A percentile compares a stretch with the other conserved stretches of the same genome.
Evolutionary conservation across 106 monocot species (phyloP).

Genomic region (Amphibolis antarctica): DNA sequence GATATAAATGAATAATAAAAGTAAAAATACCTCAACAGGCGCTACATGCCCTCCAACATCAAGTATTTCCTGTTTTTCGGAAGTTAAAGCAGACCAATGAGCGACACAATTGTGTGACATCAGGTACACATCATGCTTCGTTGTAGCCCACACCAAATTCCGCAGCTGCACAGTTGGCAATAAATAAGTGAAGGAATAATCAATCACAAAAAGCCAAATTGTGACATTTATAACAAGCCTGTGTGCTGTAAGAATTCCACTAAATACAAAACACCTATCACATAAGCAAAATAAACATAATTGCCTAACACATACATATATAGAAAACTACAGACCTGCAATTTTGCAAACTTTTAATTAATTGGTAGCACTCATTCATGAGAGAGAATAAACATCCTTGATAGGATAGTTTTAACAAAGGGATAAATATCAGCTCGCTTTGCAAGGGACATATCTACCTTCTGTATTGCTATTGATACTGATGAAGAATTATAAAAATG

Average conservation of each 20-base stretch:
- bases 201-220: background rate
- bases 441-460: too few relatives aligned
- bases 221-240: background rate
- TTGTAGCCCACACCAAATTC: conserved; percentile 33
- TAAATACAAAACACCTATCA: background rate
- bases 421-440: too few relatives aligned
- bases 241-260: background rate
- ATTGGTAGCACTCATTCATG: too few relatives aligned
- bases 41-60: conserved; percentile 41
- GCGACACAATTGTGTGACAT: conserved; percentile 39
- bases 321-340: too few relatives aligned
- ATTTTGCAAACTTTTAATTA: too few relatives aligned
- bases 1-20: background rate
- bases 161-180: conserved; percentile 21
- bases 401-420: too few relatives aligned
- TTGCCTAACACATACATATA: too few relatives aligned
- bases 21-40: conserved; percentile 25
- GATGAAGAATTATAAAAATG: too few relatives aligned
- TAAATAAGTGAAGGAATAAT: background rate
- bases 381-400: too few relatives aligned
- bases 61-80: conserved; percentile 19
- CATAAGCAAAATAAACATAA: background rate
- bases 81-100: conserved; percentile 35
- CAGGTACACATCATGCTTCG: conserved; percentile 31
- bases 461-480: too few relatives aligned